These are phyloP conservation scores for Tillandsia fasciculata DNA, from an alignment of 176 grass and related monocot genomes.

Conservation along the genomic window DNA sequence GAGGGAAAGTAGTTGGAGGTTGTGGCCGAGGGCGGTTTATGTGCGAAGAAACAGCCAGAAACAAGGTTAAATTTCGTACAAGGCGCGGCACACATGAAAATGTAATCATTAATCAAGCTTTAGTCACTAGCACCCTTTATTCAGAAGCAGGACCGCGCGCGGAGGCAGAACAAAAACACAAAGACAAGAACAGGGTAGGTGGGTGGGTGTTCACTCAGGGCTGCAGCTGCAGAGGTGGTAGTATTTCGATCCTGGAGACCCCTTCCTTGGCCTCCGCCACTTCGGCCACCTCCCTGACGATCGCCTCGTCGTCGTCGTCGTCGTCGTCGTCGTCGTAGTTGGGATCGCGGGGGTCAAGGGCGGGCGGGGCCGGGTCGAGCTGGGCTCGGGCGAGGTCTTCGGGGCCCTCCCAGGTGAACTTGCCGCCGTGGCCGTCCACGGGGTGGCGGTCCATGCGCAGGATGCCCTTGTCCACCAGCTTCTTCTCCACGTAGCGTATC, in stretches of 20 bases:
- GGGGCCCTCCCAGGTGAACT: slow-evolving; percentile 92
- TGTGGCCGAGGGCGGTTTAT: too few relatives aligned
- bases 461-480: slow-evolving; percentile 60
- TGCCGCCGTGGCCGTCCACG: slow-evolving; percentile 60
- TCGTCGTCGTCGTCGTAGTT: slow-evolving; percentile 65
- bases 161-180: too few relatives aligned
- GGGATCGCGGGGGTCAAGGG: slow-evolving; percentile 64
- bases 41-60: too few relatives aligned
- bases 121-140: too few relatives aligned
- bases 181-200: too few relatives aligned
- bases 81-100: too few relatives aligned
- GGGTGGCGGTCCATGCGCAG: slow-evolving; percentile 63
- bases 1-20: too few relatives aligned
- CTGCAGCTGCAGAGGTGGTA: slow-evolving; percentile 15
- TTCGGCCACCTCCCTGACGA: slow-evolving; percentile 59
- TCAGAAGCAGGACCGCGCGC: too few relatives aligned
- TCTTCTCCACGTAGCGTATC: slow-evolving; percentile 43
- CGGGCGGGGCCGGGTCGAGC: slow-evolving; percentile 41
- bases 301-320: slow-evolving; percentile 14
- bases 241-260: slow-evolving; percentile 53
- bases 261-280: slow-evolving; percentile 36
- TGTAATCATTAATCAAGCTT: too few relatives aligned
- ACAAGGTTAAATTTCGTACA: too few relatives aligned
- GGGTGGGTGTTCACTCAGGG: slow-evolving; percentile 1
- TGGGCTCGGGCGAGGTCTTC: slow-evolving; percentile 21